Percentiles rank a stretch among this genome's conserved stretches.
Evolutionary conservation across 495 filamentous ascomycete species (phyloP).

Genomic region (Tuber umbilicatum): DNA sequence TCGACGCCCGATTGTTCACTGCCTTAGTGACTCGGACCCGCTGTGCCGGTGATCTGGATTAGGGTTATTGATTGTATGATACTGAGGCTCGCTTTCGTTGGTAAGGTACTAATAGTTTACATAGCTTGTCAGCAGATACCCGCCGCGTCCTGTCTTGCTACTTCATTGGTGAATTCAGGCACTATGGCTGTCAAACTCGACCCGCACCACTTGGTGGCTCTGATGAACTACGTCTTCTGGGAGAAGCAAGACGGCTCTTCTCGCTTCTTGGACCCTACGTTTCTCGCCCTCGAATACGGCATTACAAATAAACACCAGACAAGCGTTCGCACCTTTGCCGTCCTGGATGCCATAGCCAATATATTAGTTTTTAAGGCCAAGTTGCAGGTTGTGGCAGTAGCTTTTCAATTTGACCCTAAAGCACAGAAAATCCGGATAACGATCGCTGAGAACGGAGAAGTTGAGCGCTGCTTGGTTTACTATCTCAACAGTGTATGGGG

Average conservation of each 20-base stretch:
- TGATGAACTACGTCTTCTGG: background rate
- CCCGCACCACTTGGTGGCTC: background rate
- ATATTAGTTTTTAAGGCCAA: background rate
- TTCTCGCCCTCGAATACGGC: background rate
- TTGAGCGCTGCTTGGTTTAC: background rate
- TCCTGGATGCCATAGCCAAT: conserved; percentile 7
- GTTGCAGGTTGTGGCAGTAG: background rate
- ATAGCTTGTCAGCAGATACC: background rate
- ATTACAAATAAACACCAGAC: background rate
- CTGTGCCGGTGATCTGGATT: background rate
- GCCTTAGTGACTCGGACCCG: background rate
- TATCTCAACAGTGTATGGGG: background rate
- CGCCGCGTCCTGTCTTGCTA: background rate
- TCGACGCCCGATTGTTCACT: background rate
- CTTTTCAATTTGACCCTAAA: background rate
- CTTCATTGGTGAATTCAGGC: background rate
- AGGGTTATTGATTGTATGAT: background rate
- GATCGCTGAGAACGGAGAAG: background rate
- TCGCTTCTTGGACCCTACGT: background rate
- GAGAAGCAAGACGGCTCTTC: background rate
- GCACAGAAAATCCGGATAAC: background rate
- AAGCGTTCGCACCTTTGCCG: background rate
- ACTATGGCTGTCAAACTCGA: background rate
- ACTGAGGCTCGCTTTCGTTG: too few relatives aligned
- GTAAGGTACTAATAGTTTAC: background rate